A percentile compares a stretch with the other conserved stretches of the same genome.
Conservation (phyloP, 2,329 filamentous ascomycete genomes). For the Cladosporium halotolerans region DNA sequence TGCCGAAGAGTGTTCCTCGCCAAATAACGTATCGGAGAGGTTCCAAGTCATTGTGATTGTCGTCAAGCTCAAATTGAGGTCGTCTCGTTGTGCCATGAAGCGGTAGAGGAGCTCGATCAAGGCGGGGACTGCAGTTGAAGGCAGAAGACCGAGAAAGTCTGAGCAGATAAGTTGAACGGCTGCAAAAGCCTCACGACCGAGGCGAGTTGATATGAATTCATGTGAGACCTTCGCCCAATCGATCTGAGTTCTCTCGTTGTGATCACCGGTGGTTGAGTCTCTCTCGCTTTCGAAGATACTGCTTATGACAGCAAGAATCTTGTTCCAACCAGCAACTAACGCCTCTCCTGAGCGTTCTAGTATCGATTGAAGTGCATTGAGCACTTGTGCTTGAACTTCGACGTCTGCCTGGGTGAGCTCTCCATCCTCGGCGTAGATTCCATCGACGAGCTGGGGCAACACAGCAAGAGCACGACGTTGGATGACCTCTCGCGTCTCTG, state of each 20-base stretch:
- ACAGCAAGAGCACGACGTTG: slow-evolving; percentile 26
- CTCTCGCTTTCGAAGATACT: slow-evolving; percentile 60
- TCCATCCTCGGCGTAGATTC: slow-evolving; percentile 24
- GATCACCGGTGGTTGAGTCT: slow-evolving; percentile 1
- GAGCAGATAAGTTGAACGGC: slow-evolving; percentile 90
- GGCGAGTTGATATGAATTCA: slow-evolving; percentile 56
- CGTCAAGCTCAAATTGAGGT: slow-evolving; percentile 93
- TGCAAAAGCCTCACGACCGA: slow-evolving; percentile 81
- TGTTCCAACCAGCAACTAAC: slow-evolving; percentile 75
- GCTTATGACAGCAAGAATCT: slow-evolving; percentile 77
- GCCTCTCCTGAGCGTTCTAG: slow-evolving; percentile 85
- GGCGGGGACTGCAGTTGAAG: slow-evolving; percentile 65
- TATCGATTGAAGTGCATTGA: slow-evolving; percentile 61
- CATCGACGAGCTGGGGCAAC: slow-evolving; percentile 44
- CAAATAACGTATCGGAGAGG: slow-evolving; percentile 65
- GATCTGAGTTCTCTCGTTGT: slow-evolving; percentile 15
- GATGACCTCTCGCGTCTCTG: slow-evolving; percentile 20
- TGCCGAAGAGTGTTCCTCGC: neutral
- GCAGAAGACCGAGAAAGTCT: slow-evolving; percentile 73
- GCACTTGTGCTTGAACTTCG: slow-evolving; percentile 63
- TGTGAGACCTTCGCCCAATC: slow-evolving; percentile 25
- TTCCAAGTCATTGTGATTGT: slow-evolving; percentile 96
- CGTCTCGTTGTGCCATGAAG: slow-evolving; percentile 83
- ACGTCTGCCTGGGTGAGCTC: slow-evolving; percentile 25
- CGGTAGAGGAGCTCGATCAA: slow-evolving; percentile 82